Base-by-base conservation (phyloP, 2,329 filamentous ascomycete genomes). In the Fusarium begoniae region DNA sequence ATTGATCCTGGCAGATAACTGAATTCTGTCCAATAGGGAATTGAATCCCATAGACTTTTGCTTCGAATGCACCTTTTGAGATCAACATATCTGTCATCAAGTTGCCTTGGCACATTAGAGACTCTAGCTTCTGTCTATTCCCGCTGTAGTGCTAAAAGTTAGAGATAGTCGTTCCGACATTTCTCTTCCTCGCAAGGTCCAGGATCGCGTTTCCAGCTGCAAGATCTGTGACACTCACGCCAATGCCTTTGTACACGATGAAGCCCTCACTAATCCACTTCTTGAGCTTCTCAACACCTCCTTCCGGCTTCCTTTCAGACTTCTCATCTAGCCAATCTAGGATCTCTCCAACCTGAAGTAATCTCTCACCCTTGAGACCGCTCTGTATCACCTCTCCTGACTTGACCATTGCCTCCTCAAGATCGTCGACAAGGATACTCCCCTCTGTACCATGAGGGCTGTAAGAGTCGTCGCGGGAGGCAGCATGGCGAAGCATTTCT, bases 351-450 rank as follows among this genome's bases (percentile, higher is more conserved):
- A 93, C 81, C 78, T 93, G 91, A 0, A 92, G 87, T 2, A 93
- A 83, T 66, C 92, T 87, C 24, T 88, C 83, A 0, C 86, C 85
- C 8, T 82, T 84, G 10, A 93, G 80, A 4, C 85, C 87, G 1
- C 90, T 90, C 80, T 91, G 87, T 14, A 93, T 87, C 12, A 93
- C 82, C 79, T 94, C 92, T 0, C 92, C 92, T 0, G 91, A 90
- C 75, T 93, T 90, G 67, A 88, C 85, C 26, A 93, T 79, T 62
- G 89, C 90, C 4, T 88, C 89, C 22, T 90, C 87, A 0, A 91
- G 84, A 58, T 87, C 90, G 75, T 89, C 87, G 14, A 88, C 87
- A 17, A 87, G 82, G 26, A 89, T 80, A 5, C 63, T 66, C 0
- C 75, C 70, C 7, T 63, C 38, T 1, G 26, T 8, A 0, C 61